Evolutionary conservation across 2,329 filamentous ascomycete genomes (phyloP).

Genomic region (Diaporthe caulivora): DNA sequence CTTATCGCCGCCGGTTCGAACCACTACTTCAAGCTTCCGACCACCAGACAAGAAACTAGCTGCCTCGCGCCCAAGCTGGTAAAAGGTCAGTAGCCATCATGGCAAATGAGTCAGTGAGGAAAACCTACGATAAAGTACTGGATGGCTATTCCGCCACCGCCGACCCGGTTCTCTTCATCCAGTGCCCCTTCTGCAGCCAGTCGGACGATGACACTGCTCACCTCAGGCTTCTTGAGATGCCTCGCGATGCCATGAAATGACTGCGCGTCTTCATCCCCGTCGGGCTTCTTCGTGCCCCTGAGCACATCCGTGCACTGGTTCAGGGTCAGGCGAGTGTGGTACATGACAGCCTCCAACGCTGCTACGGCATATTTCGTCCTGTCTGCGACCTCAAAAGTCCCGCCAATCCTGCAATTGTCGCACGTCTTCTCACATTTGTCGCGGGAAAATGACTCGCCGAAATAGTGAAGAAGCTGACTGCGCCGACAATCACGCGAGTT

Average conservation of each 20-base stretch:
- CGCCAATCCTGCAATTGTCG: slow-evolving; percentile 87
- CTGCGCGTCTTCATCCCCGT: slow-evolving; percentile 63
- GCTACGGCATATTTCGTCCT: slow-evolving; percentile 80
- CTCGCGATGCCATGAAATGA: slow-evolving; percentile 76
- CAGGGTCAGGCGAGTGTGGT: slow-evolving; percentile 75
- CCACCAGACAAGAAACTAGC: slow-evolving; percentile 56
- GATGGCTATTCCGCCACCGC: slow-evolving; percentile 70
- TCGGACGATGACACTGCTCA: slow-evolving; percentile 85
- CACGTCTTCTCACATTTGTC: slow-evolving; percentile 81
- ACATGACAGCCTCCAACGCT: slow-evolving; percentile 76
- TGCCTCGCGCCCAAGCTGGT: slow-evolving; percentile 33
- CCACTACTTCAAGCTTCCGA: slow-evolving; percentile 58
- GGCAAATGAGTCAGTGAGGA: slow-evolving; percentile 38
- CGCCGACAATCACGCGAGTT: slow-evolving; percentile 90
- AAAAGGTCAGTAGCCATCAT: neutral
- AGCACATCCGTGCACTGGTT: slow-evolving; percentile 88
- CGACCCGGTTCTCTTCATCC: slow-evolving; percentile 73
- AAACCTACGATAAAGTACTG: slow-evolving; percentile 77
- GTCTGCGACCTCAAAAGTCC: slow-evolving; percentile 79
- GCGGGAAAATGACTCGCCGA: slow-evolving; percentile 84
- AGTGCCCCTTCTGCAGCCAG: slow-evolving; percentile 82
- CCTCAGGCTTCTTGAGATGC: slow-evolving; percentile 78
- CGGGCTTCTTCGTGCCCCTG: slow-evolving; percentile 75
- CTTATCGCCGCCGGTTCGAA: slow-evolving; percentile 52
- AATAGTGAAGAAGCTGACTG: slow-evolving; percentile 91